Conservation (phyloP, 805 yeast genomes). For the Starmerella bacillaris region DNA sequence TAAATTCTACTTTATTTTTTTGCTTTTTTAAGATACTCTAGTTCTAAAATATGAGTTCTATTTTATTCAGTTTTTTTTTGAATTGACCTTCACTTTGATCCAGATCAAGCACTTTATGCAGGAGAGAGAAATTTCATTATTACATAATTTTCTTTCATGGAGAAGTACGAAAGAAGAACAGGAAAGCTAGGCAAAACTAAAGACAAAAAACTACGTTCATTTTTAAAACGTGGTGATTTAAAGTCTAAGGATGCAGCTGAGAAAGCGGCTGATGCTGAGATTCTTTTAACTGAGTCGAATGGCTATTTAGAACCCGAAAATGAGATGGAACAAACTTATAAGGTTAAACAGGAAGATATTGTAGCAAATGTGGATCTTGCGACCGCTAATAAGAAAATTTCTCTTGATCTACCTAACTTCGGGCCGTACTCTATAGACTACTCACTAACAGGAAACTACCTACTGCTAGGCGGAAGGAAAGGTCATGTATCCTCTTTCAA, state of each 20-base stretch:
- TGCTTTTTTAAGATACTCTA: too few species aligned
- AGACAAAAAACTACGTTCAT: constrained; percentile 14
- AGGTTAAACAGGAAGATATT: constrained; percentile 67
- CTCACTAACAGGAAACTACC: constrained; percentile 70
- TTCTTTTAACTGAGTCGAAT: constrained; percentile 61
- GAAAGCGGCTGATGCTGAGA: constrained; percentile 73
- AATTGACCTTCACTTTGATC: too few species aligned
- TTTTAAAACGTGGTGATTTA: constrained; percentile 43
- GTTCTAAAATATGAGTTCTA: too few species aligned
- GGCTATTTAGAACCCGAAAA: constrained; percentile 87
- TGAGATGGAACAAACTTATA: constrained; percentile 79
- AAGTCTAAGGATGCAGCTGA: constrained; percentile 62
- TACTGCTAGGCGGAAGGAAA: constrained; percentile 70
- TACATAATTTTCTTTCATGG: constrained; percentile 11
- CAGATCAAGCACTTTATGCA: too few species aligned
- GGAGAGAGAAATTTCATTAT: too few species aligned
- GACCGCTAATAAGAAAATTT: constrained; percentile 57
- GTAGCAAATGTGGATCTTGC: constrained; percentile 54
- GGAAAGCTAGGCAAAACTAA: constrained; percentile 49
- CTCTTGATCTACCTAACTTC: constrained; percentile 50
- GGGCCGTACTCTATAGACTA: constrained; percentile 77
- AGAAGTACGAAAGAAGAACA: constrained; percentile 24
- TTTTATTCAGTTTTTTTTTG: too few species aligned
- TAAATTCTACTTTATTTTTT: too few species aligned
- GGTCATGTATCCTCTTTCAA: constrained; percentile 95